Conservation (phyloP, 129 eudicot genomes). For the Helichrysum umbraculigerum region DNA sequence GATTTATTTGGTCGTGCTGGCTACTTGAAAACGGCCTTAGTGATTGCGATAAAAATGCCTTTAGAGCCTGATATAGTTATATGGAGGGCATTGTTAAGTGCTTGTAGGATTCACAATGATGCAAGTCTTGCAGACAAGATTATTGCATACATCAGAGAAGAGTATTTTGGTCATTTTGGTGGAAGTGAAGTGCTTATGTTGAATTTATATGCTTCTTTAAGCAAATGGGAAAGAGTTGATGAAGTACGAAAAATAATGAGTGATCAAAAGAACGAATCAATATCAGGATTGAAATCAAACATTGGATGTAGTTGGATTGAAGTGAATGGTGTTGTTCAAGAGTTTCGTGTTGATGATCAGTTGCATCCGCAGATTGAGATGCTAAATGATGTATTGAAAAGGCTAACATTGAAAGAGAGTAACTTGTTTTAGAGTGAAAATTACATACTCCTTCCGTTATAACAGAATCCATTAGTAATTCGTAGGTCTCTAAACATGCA, state of each 20-base stretch:
- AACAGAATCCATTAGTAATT: too few species aligned
- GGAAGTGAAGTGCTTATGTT: conserved; percentile 65
- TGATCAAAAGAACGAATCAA: conserved; percentile 27
- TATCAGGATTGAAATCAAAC: conserved; percentile 16
- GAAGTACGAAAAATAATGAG: conserved; percentile 56
- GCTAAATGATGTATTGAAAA: conserved; percentile 46
- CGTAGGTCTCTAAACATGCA: conserved; percentile 19
- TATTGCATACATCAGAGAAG: conserved; percentile 40
- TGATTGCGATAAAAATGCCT: conserved; percentile 64
- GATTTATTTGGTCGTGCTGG: conserved; percentile 89
- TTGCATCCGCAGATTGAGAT: conserved; percentile 52
- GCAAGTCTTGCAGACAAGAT: conserved; percentile 54
- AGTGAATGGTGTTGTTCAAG: conserved; percentile 66
- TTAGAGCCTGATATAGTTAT: conserved; percentile 55
- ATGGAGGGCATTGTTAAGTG: conserved; percentile 88
- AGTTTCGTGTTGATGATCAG: conserved; percentile 79
- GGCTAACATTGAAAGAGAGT: conserved; percentile 36
- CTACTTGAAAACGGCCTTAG: conserved; percentile 56
- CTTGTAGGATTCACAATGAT: conserved; percentile 67
- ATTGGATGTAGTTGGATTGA: conserved; percentile 92
- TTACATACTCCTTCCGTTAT: neutral
- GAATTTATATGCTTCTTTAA: conserved; percentile 70
- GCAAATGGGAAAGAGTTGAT: conserved; percentile 71
- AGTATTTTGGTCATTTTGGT: conserved; percentile 23
- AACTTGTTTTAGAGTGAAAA: neutral